Evolutionary conservation across 768 basidiomycete species (phyloP), one percentile per base, ranked within the genome.

Genomic region (Mycena haematopus): DNA sequence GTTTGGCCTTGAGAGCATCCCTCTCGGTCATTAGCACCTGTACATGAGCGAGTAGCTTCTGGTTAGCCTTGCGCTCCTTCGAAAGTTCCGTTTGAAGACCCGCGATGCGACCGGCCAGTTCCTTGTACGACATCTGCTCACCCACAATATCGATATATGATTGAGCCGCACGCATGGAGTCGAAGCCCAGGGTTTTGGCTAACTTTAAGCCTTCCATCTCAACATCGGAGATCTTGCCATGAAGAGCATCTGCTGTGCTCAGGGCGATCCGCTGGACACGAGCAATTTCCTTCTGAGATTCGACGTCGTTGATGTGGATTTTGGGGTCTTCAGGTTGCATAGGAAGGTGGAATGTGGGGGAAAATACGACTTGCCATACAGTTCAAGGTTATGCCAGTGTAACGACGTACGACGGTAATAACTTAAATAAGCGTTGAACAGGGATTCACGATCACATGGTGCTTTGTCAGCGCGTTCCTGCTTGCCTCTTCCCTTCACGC

Each of bases 131-230:
- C 24, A 21, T 51, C 57, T 4, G 17, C 9, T 51, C 47, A 10
- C 53, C 53, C 24, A 29, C 52, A 17, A 45, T 13, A 42, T 65
- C 50, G 51, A 60, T 38, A 40, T 29, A 60, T 10, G 58, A n/a
- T 29, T 65, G 53, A 1, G 63, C 63, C 42, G 19, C 24, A 21
- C 25, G 19, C 2, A 65, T 33, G 0, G 40, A 46, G 7, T 17
- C 24, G 17, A 65, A 65, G 13, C 63, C 63, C 6, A 65, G 42
- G 9, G 58, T 45, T 17, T 56, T 56, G 1, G 58, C 58, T 24
- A 65, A 31, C 35, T 27, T 65, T 7, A 14, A 7, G 27, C 52
- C 53, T 19, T 42, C 27, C 40, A 46, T 11, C 50, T 60, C 54
- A n/a, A 25, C n/a, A 8, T 46, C 35, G 29, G 2, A 25, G 29